Conservation (phyloP, 2,329 filamentous ascomycete genomes). For the Exophiala oligosperma region DNA sequence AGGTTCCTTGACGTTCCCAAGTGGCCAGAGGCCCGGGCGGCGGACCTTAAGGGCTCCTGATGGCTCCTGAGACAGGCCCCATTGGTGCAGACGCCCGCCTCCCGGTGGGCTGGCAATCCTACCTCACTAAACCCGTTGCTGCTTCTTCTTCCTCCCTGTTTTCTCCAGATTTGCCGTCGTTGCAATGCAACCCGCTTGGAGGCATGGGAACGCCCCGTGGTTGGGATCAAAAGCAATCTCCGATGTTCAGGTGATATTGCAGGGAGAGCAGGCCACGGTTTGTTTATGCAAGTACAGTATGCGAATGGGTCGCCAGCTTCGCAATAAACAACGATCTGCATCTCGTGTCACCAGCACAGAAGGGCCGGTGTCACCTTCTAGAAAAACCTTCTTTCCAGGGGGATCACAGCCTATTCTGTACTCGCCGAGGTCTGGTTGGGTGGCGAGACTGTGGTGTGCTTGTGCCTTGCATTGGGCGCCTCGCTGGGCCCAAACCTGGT, state of each 20-base stretch:
- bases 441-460: conserved; percentile 6
- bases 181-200: conserved; percentile 16
- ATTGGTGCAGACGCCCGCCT: neutral
- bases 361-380: conserved; percentile 23
- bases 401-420: conserved; percentile 1
- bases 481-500: neutral
- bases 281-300: neutral
- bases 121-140: conserved; percentile 14
- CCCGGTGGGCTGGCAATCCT: conserved; percentile 13
- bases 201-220: neutral
- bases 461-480: conserved; percentile 20
- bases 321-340: conserved; percentile 7
- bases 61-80: neutral
- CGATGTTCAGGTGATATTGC: neutral
- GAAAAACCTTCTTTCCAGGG: conserved; percentile 13
- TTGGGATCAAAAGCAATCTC: neutral
- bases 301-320: neutral
- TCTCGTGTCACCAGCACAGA: neutral
- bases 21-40: conserved; percentile 4
- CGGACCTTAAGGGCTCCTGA: neutral
- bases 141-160: neutral
- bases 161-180: neutral
- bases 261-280: neutral
- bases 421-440: conserved; percentile 16
- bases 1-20: conserved; percentile 3